phyloP scores from a whole-genome alignment of 768 basidiomycete species.

The Rhodotorula taiwanensis region DNA sequence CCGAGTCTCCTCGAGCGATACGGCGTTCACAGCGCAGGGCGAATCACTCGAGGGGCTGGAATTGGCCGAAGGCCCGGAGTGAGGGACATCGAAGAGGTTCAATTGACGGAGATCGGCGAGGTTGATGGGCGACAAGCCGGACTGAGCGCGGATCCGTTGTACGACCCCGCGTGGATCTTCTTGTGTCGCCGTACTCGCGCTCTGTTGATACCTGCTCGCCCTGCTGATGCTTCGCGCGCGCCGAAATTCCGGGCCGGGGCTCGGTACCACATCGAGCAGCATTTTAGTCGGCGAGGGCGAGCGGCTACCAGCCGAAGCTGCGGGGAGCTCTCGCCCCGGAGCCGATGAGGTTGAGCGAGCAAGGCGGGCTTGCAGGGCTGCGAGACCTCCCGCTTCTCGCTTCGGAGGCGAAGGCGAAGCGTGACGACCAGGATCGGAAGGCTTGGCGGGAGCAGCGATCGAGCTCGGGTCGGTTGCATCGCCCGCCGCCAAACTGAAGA shows the following conservation, averaged over 20 bases:
- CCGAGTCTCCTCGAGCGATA: too few species aligned
- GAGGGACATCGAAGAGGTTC: not conserved
- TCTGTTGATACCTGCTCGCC: not conserved
- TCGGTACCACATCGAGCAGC: too few species aligned
- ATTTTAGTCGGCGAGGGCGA: constrained; percentile 20
- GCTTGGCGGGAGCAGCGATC: too few species aligned
- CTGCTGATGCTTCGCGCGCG: constrained; percentile 17
- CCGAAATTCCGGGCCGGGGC: too few species aligned
- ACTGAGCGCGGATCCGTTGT: not conserved
- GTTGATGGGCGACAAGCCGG: too few species aligned
- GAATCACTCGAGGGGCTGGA: too few species aligned
- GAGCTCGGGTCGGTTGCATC: too few species aligned
- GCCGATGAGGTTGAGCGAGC: not conserved
- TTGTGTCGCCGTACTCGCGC: not conserved
- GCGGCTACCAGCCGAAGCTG: not conserved
- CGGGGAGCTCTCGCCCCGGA: too few species aligned
- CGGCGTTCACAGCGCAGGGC: too few species aligned
- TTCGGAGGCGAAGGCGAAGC: not conserved
- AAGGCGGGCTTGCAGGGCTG: constrained; percentile 13
- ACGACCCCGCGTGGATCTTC: constrained; percentile 5
- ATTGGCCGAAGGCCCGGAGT: too few species aligned
- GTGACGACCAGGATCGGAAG: not conserved
- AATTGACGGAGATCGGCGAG: not conserved
- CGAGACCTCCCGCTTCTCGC: constrained; percentile 6
- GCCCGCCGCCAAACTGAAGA: too few species aligned